Evolutionary conservation across 2,329 filamentous ascomycete species (phyloP), one percentile per base, ranked within the genome.

Genomic region (Microcyclosporella mali): DNA sequence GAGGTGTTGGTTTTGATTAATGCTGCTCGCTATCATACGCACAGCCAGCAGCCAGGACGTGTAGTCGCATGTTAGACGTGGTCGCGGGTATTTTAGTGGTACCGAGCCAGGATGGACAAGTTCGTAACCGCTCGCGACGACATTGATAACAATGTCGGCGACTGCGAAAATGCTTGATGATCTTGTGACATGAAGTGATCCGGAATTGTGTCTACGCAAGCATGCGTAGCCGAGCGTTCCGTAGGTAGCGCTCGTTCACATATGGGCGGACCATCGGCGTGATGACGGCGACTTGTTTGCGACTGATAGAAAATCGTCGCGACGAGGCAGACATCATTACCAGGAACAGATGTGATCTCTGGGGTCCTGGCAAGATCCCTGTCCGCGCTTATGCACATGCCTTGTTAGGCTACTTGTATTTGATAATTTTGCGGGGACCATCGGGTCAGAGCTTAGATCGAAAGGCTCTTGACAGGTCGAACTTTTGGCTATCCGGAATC

Each of bases 381-480:
- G 36, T 27, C 15, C 6, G 27, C 36, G 25, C 36, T 38, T 38
- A 38, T 38, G 36, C 36, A 38, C 12, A 15, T 19, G 8, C 33
- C 33, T 19, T 34, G 33, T 27, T 25, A 6, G 17, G 34, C 8
- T n/a, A n/a, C 21, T 6, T 25, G 21, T 38, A 38, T 10, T 16
- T 30, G 36, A 38, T 38, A 15, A 19, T 38, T 21, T 21, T 17
- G 9, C n/a, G 21, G 36, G 36, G 25, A 18, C 15, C 17, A 29
- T 15, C 36, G 36, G 36, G 17, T 38, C 6, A 25, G 21, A 25
- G 21, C 21, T 25, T 25, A 9, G 4, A 25, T 25, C 21, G 6
- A 25, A 25, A 25, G 21, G 21, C 9, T 25, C 21, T 25, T 4
- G 21, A 25, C 6, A 25, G 4, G 6, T 25, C 21, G 21, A 25